Conservation (phyloP, 345 rosid species). For the Litchi chinensis region DNA sequence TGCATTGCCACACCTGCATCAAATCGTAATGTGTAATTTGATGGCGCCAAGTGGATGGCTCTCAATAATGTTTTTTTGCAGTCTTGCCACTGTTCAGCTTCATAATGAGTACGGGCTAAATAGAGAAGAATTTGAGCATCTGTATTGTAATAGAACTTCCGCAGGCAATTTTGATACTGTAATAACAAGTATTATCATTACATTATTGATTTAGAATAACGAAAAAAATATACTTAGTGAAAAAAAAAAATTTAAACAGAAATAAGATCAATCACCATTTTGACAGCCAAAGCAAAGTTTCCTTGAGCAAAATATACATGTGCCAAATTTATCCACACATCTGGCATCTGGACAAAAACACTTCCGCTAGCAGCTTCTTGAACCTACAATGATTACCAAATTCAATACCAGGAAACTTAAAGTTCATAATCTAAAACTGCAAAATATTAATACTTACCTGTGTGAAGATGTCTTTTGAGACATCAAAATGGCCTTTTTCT, state of each 20-base stretch:
- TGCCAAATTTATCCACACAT: conserved; percentile 97
- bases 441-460: conserved; percentile 51
- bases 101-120: conserved; percentile 94
- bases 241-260: not conserved
- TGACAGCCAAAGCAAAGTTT: conserved; percentile 88
- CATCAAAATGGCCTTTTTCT: conserved; percentile 95
- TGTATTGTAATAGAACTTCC: conserved; percentile 85
- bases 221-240: not conserved
- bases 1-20: conserved; percentile 99
- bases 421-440: conserved; percentile 14
- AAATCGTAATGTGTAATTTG: conserved; percentile 90
- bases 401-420: conserved; percentile 11
- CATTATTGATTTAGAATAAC: not conserved
- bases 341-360: conserved; percentile 95
- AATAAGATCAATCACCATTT: conserved; percentile 69
- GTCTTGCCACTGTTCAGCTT: conserved; percentile 99
- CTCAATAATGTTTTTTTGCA: conserved; percentile 92
- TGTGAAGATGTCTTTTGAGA: conserved; percentile 91
- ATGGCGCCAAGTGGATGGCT: conserved; percentile 94
- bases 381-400: conserved; percentile 51
- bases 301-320: conserved; percentile 98
- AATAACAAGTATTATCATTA: conserved; percentile 23
- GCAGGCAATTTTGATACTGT: conserved; percentile 98
- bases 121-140: conserved; percentile 93
- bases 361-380: conserved; percentile 99